Percentiles rank a stretch among this genome's conserved stretches.
phyloP scores from a whole-genome alignment of 208 protist species.

The Naegleria fowleri region DNA sequence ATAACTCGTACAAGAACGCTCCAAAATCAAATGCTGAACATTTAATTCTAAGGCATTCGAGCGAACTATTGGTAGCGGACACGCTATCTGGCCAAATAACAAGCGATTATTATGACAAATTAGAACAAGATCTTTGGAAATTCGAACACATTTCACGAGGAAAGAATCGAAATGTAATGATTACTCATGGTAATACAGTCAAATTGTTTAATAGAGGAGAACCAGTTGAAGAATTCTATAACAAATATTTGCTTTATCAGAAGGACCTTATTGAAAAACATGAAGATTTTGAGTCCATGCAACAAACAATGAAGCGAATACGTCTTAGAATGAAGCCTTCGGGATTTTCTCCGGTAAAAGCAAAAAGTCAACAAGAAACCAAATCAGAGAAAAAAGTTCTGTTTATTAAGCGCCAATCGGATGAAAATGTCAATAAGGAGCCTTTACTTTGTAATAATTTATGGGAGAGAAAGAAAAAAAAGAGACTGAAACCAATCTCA shows the following conservation, averaged over 20 bases:
- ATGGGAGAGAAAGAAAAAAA: not conserved
- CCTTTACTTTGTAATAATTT: not conserved
- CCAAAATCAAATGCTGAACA: not conserved
- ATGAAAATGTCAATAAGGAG: not conserved
- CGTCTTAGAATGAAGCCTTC: not conserved
- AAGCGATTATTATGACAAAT: not conserved
- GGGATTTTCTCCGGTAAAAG: not conserved
- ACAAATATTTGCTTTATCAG: not conserved
- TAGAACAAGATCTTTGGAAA: not conserved
- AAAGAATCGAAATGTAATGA: not conserved
- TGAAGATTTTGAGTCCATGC: not conserved
- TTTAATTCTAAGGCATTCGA: not conserved
- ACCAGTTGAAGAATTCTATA: conserved; percentile 6
- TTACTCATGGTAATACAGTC: not conserved
- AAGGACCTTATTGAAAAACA: not conserved
- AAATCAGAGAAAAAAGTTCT: not conserved
- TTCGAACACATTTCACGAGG: not conserved
- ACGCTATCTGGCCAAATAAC: not conserved
- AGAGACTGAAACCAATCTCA: not conserved
- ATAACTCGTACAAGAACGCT: not conserved
- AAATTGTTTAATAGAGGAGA: not conserved
- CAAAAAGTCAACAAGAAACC: not conserved
- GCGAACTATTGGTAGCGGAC: not conserved
- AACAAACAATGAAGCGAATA: not conserved
- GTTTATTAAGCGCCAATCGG: not conserved